These are phyloP conservation scores for Neurospora africana DNA, from an alignment of 495 filamentous ascomycete genomes.

Conservation along the genomic window DNA sequence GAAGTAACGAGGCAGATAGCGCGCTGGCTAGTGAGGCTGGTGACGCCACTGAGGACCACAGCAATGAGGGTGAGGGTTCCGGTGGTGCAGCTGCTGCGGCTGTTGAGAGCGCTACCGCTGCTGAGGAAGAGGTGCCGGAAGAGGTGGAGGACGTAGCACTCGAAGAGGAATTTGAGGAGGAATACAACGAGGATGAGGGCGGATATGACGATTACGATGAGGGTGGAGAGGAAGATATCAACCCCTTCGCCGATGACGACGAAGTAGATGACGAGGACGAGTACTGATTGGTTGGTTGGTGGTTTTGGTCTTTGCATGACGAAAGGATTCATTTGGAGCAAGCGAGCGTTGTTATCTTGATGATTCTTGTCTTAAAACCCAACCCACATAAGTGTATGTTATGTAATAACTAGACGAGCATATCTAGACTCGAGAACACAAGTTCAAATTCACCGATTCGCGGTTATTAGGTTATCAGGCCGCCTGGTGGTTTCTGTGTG, in stretches of 20 bases:
- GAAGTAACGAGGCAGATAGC: conserved; percentile 12
- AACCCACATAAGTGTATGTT: background rate
- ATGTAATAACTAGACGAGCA: background rate
- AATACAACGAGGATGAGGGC: conserved; percentile 9
- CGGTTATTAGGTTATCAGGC: background rate
- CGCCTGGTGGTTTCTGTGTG: background rate
- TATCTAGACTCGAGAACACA: background rate
- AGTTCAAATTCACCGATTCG: background rate
- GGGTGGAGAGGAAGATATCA: conserved; percentile 16
- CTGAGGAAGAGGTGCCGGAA: conserved; percentile 3
- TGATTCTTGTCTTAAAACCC: background rate
- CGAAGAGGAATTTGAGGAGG: conserved; percentile 14
- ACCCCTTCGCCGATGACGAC: conserved; percentile 15
- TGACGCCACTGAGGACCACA: background rate
- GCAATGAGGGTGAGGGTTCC: background rate
- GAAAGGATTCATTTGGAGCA: background rate
- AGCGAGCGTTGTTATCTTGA: background rate
- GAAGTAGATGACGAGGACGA: conserved; percentile 11
- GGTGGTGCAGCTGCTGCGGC: background rate
- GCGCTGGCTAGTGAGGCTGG: background rate
- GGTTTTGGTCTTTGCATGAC: background rate
- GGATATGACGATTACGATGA: conserved; percentile 25
- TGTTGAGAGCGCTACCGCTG: background rate
- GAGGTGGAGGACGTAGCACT: conserved; percentile 6
- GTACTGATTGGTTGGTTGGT: background rate